phyloP scores from a whole-genome alignment of 1,139 yeast species.

The Saccharomycopsis hybrid region DNA sequence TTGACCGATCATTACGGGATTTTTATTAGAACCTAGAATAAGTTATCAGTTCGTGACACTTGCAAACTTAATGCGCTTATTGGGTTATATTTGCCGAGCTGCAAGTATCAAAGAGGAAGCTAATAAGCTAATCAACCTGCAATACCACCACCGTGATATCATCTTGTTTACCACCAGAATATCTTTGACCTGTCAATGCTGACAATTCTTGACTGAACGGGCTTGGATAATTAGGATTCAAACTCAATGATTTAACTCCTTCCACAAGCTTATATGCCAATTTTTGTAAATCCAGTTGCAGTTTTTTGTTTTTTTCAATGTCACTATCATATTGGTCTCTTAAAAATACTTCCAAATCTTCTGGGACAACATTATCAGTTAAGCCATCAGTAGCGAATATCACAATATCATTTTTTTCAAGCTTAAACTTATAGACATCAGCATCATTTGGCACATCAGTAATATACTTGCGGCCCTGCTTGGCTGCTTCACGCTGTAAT shows the following conservation, averaged over 20 bases:
- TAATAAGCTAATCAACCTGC: constrained; percentile 35
- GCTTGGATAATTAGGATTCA: constrained; percentile 69
- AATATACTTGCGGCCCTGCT: constrained; percentile 54
- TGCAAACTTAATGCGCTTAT: no score
- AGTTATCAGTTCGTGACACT: no score
- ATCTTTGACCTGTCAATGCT: constrained; percentile 59
- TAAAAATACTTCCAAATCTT: constrained; percentile 62
- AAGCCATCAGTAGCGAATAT: constrained; percentile 93
- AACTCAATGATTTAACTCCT: constrained; percentile 63
- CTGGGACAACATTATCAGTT: constrained; percentile 72
- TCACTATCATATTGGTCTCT: constrained; percentile 38
- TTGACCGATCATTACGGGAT: no score
- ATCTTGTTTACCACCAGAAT: constrained; percentile 91
- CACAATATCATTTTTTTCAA: constrained; percentile 65
- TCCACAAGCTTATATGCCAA: constrained; percentile 56
- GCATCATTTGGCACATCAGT: constrained; percentile 46
- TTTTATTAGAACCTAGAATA: no score
- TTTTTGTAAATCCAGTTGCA: no score
- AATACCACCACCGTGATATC: constrained; percentile 82
- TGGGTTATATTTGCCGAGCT: no score
- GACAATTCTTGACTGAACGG: constrained; percentile 83
- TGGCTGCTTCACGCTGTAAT: constrained; percentile 48
- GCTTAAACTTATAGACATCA: constrained; percentile 36
- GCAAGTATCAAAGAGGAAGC: no score
- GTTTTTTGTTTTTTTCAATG: constrained; percentile 23